Percentiles rank a stretch among this genome's conserved stretches.
phyloP scores from a whole-genome alignment of 129 eudicot species.

The Calendula officinalis region DNA sequence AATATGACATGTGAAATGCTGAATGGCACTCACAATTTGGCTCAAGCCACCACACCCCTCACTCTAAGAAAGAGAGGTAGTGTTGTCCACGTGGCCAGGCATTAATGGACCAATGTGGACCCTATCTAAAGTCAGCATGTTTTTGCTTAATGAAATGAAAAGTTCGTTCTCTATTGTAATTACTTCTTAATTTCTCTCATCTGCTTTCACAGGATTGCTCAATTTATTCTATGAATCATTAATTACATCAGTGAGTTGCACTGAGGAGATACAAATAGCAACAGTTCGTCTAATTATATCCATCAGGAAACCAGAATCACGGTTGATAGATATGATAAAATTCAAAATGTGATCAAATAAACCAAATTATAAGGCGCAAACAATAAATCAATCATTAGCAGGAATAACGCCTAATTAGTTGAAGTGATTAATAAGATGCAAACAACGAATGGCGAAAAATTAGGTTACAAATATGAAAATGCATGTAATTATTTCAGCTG shows the following conservation, averaged over 20 bases:
- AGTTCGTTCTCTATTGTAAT: background rate
- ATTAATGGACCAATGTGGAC: background rate
- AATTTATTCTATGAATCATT: background rate
- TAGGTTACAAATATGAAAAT: constrained; percentile 13
- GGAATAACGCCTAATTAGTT: background rate
- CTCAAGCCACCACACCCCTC: too few species aligned
- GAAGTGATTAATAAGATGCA: background rate
- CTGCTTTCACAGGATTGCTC: background rate
- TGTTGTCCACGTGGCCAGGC: constrained; percentile 9
- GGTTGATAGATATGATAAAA: too few species aligned
- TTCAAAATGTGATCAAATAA: too few species aligned
- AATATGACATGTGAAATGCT: too few species aligned
- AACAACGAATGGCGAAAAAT: background rate
- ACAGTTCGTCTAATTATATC: background rate
- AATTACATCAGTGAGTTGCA: background rate
- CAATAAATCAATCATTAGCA: constrained; percentile 4
- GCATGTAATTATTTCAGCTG: constrained; percentile 11
- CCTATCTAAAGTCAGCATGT: background rate
- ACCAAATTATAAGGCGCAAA: background rate
- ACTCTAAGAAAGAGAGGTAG: background rate
- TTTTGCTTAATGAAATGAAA: background rate
- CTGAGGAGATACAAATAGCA: background rate
- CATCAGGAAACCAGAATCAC: background rate
- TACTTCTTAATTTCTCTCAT: background rate
- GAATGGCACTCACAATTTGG: background rate